Evolutionary conservation across 2,329 filamentous ascomycete genomes (phyloP), one percentile per base, ranked within the genome.

Genomic region (Capronia epimyces): DNA sequence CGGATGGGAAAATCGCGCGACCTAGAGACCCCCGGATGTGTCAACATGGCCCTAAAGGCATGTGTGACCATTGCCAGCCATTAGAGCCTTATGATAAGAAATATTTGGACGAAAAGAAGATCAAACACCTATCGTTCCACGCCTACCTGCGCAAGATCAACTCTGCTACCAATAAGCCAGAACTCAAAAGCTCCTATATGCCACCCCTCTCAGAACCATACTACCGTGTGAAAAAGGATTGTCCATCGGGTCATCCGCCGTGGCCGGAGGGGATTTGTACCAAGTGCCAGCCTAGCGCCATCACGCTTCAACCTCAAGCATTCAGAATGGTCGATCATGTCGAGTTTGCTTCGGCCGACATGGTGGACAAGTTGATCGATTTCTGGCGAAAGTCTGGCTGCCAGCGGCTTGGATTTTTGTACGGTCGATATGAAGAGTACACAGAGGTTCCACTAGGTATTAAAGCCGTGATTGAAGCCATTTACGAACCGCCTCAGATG

Each of bases 61-160:
- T 98, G 93, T 98, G 93, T 70, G 93, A 98, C 71, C 94, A 96
- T 71, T 98, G 93, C 73, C 95, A 95, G 81, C 94, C 94, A 0
- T 73, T 97, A 44, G 93, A 98, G 65, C 93, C 93, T 1, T 98
- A 95, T 69, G 84, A 94, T 64, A 69, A 85, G n/a, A 83, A 83
- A 49, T 96, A 96, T 63, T 78, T 98, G 15, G 81, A 82, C 24
- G 91, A 98, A 62, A 94, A 91, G 76, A 96, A 96, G 77, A 96
- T 98, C 78, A 98, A 98, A 69, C 95, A 98, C 69, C 77, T 93
- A 22, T 97, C 93, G 0, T 96, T 97, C 71, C 93, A 98, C 69
- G 87, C 90, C 3, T 84, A 97, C 67, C 77, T 98, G 40, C 83
- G 90, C 59, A 98, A 98, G 69, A 84, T 95, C 69, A 98, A 98